Evolutionary conservation across 1,284 basidiomycete species (phyloP).

Genomic region (Trichosporon faecale): DNA sequence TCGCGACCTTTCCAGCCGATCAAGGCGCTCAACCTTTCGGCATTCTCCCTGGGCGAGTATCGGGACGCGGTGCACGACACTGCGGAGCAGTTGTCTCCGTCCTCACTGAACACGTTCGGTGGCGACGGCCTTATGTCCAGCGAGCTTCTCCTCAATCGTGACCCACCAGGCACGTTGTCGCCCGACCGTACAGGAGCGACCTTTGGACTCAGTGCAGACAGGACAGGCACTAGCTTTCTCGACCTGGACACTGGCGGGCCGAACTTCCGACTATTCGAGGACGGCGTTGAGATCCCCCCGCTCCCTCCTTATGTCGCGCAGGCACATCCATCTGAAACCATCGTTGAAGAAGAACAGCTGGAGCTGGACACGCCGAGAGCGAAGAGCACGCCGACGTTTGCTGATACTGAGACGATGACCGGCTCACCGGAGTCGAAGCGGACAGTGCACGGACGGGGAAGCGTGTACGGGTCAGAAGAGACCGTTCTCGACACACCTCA

Average conservation of each 20-base stretch:
- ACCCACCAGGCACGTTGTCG: not conserved
- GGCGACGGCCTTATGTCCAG: conserved; percentile 16
- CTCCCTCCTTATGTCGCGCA: not conserved
- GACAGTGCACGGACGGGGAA: not conserved
- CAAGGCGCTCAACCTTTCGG: not conserved
- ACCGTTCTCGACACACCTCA: conserved; percentile 19
- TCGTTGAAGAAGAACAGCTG: not conserved
- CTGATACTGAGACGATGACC: not conserved
- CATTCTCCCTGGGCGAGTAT: not conserved
- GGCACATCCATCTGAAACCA: not conserved
- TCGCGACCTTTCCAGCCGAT: conserved; percentile 6
- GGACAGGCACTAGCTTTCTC: not conserved
- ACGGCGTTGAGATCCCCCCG: not conserved
- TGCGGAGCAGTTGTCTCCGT: not conserved
- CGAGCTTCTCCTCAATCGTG: conserved; percentile 8
- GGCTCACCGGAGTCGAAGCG: not conserved
- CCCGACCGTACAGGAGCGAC: not conserved
- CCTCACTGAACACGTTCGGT: conserved; percentile 14
- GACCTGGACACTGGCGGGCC: not conserved
- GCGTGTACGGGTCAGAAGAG: conserved; percentile 15
- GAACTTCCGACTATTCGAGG: not conserved
- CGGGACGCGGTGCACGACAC: not conserved
- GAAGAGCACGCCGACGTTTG: not conserved
- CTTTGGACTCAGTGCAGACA: not conserved
- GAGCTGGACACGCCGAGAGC: not conserved